Percentiles rank a stretch among this genome's conserved stretches.
These are phyloP conservation scores for Telfairia occidentalis DNA, from an alignment of 331 rosid species.

Conservation along the genomic window DNA sequence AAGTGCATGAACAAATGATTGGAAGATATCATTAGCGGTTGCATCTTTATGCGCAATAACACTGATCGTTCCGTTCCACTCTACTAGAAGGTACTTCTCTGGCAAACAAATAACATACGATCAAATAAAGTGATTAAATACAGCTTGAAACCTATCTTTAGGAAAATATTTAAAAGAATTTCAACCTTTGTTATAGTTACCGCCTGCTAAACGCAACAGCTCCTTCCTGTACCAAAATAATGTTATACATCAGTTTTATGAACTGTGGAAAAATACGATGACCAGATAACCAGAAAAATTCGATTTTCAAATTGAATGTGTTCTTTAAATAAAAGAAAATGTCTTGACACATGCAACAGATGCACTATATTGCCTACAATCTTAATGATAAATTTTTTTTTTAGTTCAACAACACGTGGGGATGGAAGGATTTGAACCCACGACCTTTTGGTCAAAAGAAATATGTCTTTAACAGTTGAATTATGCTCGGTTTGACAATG, in stretches of 20 bases:
- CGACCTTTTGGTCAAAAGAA: no score
- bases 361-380: background rate
- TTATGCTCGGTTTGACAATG: no score
- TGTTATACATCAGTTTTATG: background rate
- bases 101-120: slow-evolving; percentile 15
- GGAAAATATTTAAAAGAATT: background rate
- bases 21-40: slow-evolving; percentile 42
- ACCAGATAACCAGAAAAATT: background rate
- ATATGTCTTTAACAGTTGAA: no score
- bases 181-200: slow-evolving; percentile 55
- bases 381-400: background rate
- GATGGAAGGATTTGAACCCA: no score
- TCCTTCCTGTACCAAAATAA: slow-evolving; percentile 31
- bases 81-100: slow-evolving; percentile 81
- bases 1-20: slow-evolving; percentile 67
- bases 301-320: background rate
- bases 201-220: slow-evolving; percentile 46
- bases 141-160: slow-evolving; percentile 3
- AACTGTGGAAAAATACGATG: background rate
- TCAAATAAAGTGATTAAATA: slow-evolving; percentile 14
- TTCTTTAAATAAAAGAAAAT: background rate
- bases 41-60: slow-evolving; percentile 72
- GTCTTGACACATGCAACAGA: background rate
- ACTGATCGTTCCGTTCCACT: slow-evolving; percentile 44
- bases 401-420: no score